Evolutionary conservation across 805 yeast genomes (phyloP), one percentile per base, ranked within the genome.

Genomic region (Yarrowia alimentaria): DNA sequence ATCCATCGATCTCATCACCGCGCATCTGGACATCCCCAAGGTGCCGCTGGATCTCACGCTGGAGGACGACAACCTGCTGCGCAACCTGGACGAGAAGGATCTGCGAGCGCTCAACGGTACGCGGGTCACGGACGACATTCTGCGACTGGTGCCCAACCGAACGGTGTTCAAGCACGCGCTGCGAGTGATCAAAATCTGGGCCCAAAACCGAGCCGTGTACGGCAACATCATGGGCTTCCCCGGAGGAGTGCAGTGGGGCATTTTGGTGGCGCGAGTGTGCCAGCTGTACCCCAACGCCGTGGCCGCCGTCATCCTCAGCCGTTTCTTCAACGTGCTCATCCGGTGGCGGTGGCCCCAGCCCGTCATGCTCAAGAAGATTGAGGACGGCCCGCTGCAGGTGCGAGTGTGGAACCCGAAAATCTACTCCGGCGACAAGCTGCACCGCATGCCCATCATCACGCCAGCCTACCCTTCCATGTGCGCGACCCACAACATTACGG

Each of bases 161-260:
- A 83, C 87, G 14, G 94, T 87, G 2, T 93, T 93, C 73, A 86
- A 88, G 62, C 90, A 89, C 59, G 96, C 97, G 1, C 71, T 93
- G 53, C 73, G 99, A 57, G 90, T 95, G 12, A 85, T 93, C 56
- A 93, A 93, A 66, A 73, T 93, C 61, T 93, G 99, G 99, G 99
- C 99, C 0, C 91, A 89, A 63, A 79, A 89, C 61, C 76, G 98
- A 45, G 98, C 96, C 0, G 79, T 93, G 12, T 93, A 93, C 68
- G 97, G 87, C 6, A 93, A 93, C 63, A 84, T 93, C 35, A 87
- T 84, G 75, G 99, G 99, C 0, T 93, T 91, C 68, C 99, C 98
- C 1, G 99, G 99, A 61, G 99, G 99, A 67, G 99, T 93, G 42
- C 99, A 99, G 1, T 93, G 99, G 99, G 99, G 99, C 0, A 93